These are phyloP conservation scores for Wallacemonas collosoma DNA, from an alignment of 208 protist species.

Conservation along the genomic window DNA sequence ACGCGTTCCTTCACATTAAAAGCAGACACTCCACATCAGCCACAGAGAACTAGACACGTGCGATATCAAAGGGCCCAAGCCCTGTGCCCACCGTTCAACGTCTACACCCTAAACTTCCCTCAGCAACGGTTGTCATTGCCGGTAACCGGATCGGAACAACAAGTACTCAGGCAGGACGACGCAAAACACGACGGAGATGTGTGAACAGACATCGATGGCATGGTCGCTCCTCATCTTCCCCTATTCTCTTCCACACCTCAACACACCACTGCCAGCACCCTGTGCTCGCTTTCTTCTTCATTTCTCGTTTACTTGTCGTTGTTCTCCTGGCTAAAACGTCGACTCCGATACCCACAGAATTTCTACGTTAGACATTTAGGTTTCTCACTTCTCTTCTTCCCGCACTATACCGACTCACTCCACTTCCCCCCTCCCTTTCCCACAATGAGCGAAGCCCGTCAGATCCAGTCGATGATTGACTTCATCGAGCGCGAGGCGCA, in stretches of 20 bases:
- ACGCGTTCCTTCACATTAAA: too few relatives aligned
- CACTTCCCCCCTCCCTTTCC: too few relatives aligned
- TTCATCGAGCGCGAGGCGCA: constrained; percentile 94
- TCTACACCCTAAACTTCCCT: too few relatives aligned
- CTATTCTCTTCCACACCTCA: not conserved
- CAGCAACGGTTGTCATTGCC: too few relatives aligned
- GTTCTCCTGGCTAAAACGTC: not conserved
- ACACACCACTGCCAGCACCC: not conserved
- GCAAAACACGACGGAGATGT: too few relatives aligned
- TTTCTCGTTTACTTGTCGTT: constrained; percentile 8
- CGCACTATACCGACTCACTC: not conserved
- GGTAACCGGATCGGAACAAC: too few relatives aligned
- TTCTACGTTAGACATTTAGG: constrained; percentile 11
- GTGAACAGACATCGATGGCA: not conserved
- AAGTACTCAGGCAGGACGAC: too few relatives aligned
- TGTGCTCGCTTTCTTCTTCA: constrained; percentile 26
- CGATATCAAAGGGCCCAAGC: too few relatives aligned
- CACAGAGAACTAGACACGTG: too few relatives aligned
- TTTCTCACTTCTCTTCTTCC: constrained; percentile 25
- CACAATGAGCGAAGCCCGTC: constrained; percentile 86
- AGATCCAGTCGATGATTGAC: constrained; percentile 94
- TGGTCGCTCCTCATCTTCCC: not conserved
- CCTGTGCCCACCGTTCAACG: too few relatives aligned
- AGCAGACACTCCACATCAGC: too few relatives aligned
- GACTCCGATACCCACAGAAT: not conserved